Evolutionary conservation across 345 rosid genomes (phyloP).

Genomic region (Combretum micranthum): DNA sequence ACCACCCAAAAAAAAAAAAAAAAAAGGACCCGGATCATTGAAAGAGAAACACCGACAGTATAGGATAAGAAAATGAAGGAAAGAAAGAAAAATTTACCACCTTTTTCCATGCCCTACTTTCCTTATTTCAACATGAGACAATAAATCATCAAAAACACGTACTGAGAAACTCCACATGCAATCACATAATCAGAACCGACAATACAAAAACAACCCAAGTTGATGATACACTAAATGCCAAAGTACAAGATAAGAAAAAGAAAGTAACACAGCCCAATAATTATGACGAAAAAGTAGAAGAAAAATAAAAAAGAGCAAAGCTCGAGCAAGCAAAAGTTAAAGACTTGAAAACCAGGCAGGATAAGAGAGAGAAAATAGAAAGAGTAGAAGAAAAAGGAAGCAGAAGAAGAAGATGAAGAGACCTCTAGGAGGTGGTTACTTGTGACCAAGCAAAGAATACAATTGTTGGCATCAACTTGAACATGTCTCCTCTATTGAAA

Average conservation of each 20-base stretch:
- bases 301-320: neutral
- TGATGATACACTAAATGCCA: constrained; percentile 3
- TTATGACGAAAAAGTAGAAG: neutral
- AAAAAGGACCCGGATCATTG: too few relatives aligned
- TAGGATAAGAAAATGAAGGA: too few relatives aligned
- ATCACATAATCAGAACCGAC: constrained; percentile 6
- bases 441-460: constrained; percentile 21
- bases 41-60: too few relatives aligned
- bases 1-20: too few relatives aligned
- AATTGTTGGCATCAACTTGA: constrained; percentile 35
- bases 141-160: constrained; percentile 1
- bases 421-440: constrained; percentile 24
- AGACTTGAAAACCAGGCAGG: neutral
- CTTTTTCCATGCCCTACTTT: constrained; percentile 8
- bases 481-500: constrained; percentile 45
- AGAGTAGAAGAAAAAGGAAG: constrained; percentile 2
- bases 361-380: neutral
- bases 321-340: neutral
- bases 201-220: constrained; percentile 13
- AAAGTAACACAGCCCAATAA: neutral
- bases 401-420: neutral
- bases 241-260: neutral
- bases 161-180: constrained; percentile 25
- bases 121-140: constrained; percentile 5
- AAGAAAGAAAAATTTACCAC: neutral